phyloP scores from a whole-genome alignment of 257 asterid genomes.

The Lycium barbarum region DNA sequence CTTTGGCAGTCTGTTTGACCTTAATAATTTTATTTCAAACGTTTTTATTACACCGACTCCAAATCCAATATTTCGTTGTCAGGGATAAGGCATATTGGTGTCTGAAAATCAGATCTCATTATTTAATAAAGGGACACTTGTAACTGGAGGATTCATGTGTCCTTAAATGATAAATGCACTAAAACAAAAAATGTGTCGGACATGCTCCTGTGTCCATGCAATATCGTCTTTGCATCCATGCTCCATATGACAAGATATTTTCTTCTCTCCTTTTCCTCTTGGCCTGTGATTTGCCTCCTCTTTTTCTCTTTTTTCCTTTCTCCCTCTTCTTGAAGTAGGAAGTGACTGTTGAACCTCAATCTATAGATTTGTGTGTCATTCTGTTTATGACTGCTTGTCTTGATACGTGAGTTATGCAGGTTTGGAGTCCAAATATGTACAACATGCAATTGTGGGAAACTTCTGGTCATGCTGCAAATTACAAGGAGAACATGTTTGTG shows the following conservation, averaged over 20 bases:
- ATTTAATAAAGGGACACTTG: constrained; percentile 2
- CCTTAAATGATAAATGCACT: background rate
- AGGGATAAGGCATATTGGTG: constrained; percentile 5
- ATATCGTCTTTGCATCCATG: background rate
- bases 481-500: constrained; percentile 97
- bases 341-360: constrained; percentile 11
- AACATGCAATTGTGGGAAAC: constrained; percentile 99
- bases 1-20: background rate
- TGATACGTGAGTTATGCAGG: constrained; percentile 50
- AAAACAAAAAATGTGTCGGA: background rate
- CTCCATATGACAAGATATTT: background rate
- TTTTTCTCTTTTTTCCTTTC: background rate
- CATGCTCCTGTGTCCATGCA: constrained; percentile 5
- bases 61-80: constrained; percentile 5
- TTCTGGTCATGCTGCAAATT: constrained; percentile 99
- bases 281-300: constrained; percentile 8
- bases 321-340: constrained; percentile 10
- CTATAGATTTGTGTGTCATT: background rate
- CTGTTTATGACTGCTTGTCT: constrained; percentile 35
- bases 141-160: background rate
- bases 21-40: background rate
- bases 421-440: constrained; percentile 90
- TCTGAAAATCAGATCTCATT: background rate
- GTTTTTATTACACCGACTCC: background rate
- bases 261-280: background rate